Conservation (phyloP, 1,284 basidiomycete genomes). For the Cutaneotrichosporon sp. region DNA sequence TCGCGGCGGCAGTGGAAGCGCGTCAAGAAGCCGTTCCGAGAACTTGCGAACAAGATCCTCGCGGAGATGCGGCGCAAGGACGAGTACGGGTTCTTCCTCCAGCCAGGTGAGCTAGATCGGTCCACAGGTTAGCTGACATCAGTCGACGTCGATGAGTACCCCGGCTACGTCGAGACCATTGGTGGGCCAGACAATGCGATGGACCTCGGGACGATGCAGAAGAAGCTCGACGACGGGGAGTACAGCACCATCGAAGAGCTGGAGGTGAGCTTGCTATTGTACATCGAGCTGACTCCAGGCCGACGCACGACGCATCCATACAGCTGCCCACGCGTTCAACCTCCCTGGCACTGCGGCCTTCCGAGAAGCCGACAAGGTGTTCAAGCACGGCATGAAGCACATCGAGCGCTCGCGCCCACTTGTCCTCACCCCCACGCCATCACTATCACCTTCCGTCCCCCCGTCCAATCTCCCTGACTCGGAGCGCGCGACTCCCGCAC, state of each 20-base stretch:
- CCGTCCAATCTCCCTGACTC: constrained; percentile 19
- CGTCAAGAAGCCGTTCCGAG: constrained; percentile 45
- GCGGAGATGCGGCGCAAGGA: constrained; percentile 45
- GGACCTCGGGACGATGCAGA: constrained; percentile 53
- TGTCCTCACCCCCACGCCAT: constrained; percentile 48
- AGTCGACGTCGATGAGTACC: constrained; percentile 47
- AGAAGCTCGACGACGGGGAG: constrained; percentile 45
- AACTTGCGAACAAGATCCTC: constrained; percentile 43
- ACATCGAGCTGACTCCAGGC: constrained; percentile 31
- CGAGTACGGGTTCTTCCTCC: constrained; percentile 50
- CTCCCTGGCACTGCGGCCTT: constrained; percentile 44
- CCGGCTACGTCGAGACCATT: constrained; percentile 48
- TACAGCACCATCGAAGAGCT: constrained; percentile 46
- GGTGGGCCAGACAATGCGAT: constrained; percentile 53
- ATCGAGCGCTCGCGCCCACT: constrained; percentile 45
- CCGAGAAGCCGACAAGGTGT: constrained; percentile 42
- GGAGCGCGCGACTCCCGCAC: constrained; percentile 8
- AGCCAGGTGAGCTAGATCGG: constrained; percentile 31
- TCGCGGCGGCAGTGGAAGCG: constrained; percentile 38
- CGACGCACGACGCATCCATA: constrained; percentile 44
- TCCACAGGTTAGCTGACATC: neutral
- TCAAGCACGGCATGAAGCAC: constrained; percentile 45
- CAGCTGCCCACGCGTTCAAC: constrained; percentile 49
- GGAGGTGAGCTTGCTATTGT: constrained; percentile 32
- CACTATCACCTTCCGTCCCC: constrained; percentile 22